These are phyloP conservation scores for Botrytis aclada DNA, from an alignment of 2,329 filamentous ascomycete genomes.

Conservation along the genomic window DNA sequence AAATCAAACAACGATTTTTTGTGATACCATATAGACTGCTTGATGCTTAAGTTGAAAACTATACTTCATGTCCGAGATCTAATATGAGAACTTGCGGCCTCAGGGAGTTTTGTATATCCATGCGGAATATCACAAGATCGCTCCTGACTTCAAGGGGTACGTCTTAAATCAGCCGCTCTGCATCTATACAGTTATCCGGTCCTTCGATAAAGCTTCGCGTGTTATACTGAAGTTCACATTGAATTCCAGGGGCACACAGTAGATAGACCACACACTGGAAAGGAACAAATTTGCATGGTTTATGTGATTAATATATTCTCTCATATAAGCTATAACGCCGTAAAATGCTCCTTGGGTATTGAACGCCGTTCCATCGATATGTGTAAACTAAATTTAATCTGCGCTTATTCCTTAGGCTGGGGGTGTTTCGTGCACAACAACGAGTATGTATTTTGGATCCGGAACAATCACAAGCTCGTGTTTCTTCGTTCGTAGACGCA, in stretches of 20 bases:
- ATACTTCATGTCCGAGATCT: not conserved
- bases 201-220: too few species aligned
- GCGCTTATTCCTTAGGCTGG: slow-evolving; percentile 47
- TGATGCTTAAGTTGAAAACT: not conserved
- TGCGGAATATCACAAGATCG: not conserved
- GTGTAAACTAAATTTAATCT: not conserved
- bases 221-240: too few species aligned
- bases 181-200: too few species aligned
- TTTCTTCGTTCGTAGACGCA: slow-evolving; percentile 77
- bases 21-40: not conserved
- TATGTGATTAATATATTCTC: not conserved
- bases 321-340: slow-evolving; percentile 12
- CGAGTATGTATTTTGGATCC: slow-evolving; percentile 73
- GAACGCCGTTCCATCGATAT: slow-evolving; percentile 17
- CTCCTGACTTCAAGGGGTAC: not conserved
- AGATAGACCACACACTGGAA: not conserved
- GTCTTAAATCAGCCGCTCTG: not conserved
- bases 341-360: slow-evolving; percentile 18
- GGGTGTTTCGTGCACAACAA: slow-evolving; percentile 80
- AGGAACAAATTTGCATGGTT: not conserved
- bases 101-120: not conserved
- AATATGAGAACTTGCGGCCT: not conserved
- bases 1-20: not conserved
- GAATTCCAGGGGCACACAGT: not conserved
- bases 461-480: slow-evolving; percentile 82